Conservation (phyloP, 257 asterid genomes). For the Asclepias syriaca region DNA sequence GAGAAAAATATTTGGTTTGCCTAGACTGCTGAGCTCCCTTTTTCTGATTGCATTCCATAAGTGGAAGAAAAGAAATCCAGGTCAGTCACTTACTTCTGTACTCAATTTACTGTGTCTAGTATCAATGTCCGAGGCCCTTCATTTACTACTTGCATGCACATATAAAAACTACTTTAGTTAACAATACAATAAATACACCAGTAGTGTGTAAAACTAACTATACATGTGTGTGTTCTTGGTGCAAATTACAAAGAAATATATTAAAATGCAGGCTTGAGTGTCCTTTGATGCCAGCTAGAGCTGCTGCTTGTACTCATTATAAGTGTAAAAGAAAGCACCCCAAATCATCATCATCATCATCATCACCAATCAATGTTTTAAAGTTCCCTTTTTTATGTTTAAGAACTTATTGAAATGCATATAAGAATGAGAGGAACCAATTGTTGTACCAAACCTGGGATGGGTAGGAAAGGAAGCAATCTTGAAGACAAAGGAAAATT, state of each 20-base stretch:
- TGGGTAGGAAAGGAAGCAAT: slow-evolving; percentile 24
- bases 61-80: slow-evolving; percentile 27
- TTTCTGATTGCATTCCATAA: slow-evolving; percentile 26
- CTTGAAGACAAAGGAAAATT: slow-evolving; percentile 24
- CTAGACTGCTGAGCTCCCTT: slow-evolving; percentile 42
- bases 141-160: slow-evolving; percentile 11
- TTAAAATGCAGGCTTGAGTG: background rate
- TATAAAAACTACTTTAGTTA: background rate
- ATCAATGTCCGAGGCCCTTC: slow-evolving; percentile 26
- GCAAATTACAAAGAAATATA: too few species aligned
- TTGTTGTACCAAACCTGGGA: slow-evolving; percentile 9
- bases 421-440: slow-evolving; percentile 30
- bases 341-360: background rate
- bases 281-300: background rate
- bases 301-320: background rate
- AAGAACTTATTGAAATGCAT: slow-evolving; percentile 15
- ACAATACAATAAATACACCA: background rate
- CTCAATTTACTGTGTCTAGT: slow-evolving; percentile 5
- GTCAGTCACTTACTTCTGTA: slow-evolving; percentile 4
- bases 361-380: slow-evolving; percentile 6
- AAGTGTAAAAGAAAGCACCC: background rate
- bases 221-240: background rate
- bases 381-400: background rate
- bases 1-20: slow-evolving; percentile 6
- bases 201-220: background rate